These are phyloP conservation scores for Collybiopsis luxurians DNA, from an alignment of 768 basidiomycete species.

Conservation along the genomic window DNA sequence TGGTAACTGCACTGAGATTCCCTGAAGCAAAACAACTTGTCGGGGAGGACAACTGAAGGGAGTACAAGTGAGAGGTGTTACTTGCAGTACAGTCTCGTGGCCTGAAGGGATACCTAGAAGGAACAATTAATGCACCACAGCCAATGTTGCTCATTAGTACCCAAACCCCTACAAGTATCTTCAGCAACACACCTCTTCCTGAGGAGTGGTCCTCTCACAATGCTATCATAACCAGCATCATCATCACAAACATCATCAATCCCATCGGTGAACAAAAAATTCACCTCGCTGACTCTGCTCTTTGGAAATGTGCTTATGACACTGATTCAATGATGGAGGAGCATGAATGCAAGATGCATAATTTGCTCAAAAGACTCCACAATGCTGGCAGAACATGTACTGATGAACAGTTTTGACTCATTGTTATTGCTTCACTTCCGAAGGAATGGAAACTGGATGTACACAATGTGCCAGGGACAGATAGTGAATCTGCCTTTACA, in stretches of 20 bases:
- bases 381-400: neutral
- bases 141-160: too few relatives aligned
- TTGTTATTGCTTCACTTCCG: neutral
- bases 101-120: too few relatives aligned
- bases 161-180: too few relatives aligned
- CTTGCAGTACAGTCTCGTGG: too few relatives aligned
- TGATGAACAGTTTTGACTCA: too few relatives aligned
- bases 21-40: too few relatives aligned
- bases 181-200: neutral
- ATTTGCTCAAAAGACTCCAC: neutral
- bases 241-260: neutral
- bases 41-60: too few relatives aligned
- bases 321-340: neutral
- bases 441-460: neutral
- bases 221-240: neutral
- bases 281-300: neutral
- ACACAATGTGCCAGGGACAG: neutral
- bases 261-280: neutral
- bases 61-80: too few relatives aligned
- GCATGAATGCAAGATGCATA: neutral
- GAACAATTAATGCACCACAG: too few relatives aligned
- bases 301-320: neutral
- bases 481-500: neutral
- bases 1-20: too few relatives aligned
- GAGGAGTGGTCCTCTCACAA: neutral